Percentiles rank a stretch among this genome's conserved stretches.
Evolutionary conservation across 2,329 filamentous ascomycete genomes (phyloP).

Genomic region (Arthrobotrys conoides): DNA sequence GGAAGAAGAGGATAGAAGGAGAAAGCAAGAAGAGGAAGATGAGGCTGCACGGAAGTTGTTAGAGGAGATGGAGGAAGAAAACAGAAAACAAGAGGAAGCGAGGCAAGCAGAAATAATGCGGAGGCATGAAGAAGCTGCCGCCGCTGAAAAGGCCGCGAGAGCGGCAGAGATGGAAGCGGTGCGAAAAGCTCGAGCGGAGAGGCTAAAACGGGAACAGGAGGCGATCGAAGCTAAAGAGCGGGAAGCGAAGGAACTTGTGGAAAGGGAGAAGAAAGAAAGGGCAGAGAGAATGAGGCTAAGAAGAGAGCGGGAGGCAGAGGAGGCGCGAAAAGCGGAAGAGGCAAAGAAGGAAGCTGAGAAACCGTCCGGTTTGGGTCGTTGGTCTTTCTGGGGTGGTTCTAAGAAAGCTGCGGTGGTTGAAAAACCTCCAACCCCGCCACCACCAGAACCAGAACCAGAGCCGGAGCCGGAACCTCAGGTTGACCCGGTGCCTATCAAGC

Average conservation of each 20-base stretch:
- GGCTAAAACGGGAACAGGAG: constrained; percentile 36
- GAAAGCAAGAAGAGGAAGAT: constrained; percentile 38
- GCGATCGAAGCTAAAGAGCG: constrained; percentile 34
- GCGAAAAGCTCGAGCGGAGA: constrained; percentile 17
- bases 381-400: constrained; percentile 52
- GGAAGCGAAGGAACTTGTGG: constrained; percentile 29
- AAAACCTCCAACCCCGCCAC: constrained; percentile 38
- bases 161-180: constrained; percentile 13
- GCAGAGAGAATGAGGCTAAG: constrained; percentile 28
- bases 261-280: constrained; percentile 32
- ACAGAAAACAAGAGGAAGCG: constrained; percentile 22
- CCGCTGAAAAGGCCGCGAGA: constrained; percentile 28
- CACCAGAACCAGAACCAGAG: constrained; percentile 15
- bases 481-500: constrained; percentile 36
- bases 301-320: constrained; percentile 43
- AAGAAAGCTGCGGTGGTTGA: constrained; percentile 48
- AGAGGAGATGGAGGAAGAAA: constrained; percentile 41
- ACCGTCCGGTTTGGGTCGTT: constrained; percentile 40
- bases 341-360: constrained; percentile 51
- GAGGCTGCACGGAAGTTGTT: constrained; percentile 14
- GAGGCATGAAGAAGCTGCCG: constrained; percentile 28
- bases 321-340: constrained; percentile 41
- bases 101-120: constrained; percentile 32
- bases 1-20: constrained; percentile 41
- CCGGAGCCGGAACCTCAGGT: constrained; percentile 20